phyloP scores from a whole-genome alignment of 345 rosid genomes.

The Arabidopsis arenosa region DNA sequence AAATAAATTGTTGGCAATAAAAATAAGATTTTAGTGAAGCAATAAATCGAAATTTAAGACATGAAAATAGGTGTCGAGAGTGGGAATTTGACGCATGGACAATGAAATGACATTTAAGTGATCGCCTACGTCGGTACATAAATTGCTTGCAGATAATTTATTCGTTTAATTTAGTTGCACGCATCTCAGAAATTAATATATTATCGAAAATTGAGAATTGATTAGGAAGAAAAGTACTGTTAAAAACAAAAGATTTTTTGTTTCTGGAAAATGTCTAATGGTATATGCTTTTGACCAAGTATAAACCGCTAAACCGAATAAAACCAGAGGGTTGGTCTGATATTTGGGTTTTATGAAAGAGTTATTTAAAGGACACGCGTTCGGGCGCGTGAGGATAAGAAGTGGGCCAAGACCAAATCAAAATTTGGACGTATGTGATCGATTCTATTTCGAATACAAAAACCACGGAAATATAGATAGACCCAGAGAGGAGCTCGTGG shows the following conservation, averaged over 20 bases:
- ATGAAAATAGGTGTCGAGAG: slow-evolving; percentile 20
- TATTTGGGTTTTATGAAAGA: neutral
- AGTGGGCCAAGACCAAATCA: slow-evolving; percentile 27
- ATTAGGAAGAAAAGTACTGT: neutral
- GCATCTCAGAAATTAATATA: neutral
- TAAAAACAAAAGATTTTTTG: too few relatives aligned
- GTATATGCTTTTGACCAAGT: too few relatives aligned
- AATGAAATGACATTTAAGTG: slow-evolving; percentile 11
- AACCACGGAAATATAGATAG: slow-evolving; percentile 1
- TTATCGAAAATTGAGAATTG: neutral
- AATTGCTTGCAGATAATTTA: slow-evolving; percentile 24
- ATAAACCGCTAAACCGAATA: neutral
- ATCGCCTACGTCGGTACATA: neutral
- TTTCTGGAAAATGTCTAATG: too few relatives aligned
- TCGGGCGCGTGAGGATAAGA: slow-evolving; percentile 16
- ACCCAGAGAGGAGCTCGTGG: too few relatives aligned
- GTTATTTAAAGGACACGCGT: slow-evolving; percentile 16
- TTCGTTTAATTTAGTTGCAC: slow-evolving; percentile 7
- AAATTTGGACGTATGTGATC: slow-evolving; percentile 47
- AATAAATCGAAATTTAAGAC: neutral
- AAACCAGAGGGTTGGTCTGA: neutral
- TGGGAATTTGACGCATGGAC: slow-evolving; percentile 11
- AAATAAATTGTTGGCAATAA: neutral
- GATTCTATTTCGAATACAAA: slow-evolving; percentile 30
- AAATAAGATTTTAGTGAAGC: neutral